A percentile compares a stretch with the other conserved stretches of the same genome.
These are phyloP conservation scores for Penicillium malachiteum DNA, from an alignment of 495 filamentous ascomycete species.

Conservation along the genomic window DNA sequence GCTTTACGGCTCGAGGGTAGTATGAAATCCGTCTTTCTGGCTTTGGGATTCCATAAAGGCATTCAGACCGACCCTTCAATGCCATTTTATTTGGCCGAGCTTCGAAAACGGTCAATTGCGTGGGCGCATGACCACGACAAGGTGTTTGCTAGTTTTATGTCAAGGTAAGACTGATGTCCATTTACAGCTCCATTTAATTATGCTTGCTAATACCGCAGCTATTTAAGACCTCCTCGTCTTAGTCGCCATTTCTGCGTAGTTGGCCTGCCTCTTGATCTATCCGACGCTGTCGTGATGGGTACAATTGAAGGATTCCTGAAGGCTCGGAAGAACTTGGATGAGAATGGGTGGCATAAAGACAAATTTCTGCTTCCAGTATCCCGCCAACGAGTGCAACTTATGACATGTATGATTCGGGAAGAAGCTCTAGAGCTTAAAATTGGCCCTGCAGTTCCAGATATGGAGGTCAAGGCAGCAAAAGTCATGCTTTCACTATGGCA, in stretches of 20 bases:
- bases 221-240: conserved; percentile 5
- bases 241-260: conserved; percentile 10
- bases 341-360: conserved; percentile 9
- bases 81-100: conserved; percentile 8
- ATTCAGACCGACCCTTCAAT: conserved; percentile 1
- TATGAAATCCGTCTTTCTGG: conserved; percentile 8
- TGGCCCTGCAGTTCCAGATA: not conserved
- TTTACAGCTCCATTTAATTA: not conserved
- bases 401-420: not conserved
- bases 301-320: not conserved
- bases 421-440: conserved; percentile 1
- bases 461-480: not conserved
- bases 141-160: conserved; percentile 1
- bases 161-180: not conserved
- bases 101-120: conserved; percentile 6
- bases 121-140: conserved; percentile 13
- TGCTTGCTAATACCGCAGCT: not conserved
- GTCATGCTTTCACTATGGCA: not conserved
- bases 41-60: conserved; percentile 10
- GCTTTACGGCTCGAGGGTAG: conserved; percentile 6
- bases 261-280: conserved; percentile 8
- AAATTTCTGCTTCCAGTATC: conserved; percentile 4
- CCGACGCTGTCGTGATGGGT: conserved; percentile 5
- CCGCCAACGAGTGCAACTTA: conserved; percentile 1
- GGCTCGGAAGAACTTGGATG: conserved; percentile 7